A percentile compares a stretch with the other conserved stretches of the same genome.
phyloP scores from a whole-genome alignment of 2,329 filamentous ascomycete species.

The Cladosporium sp. region DNA sequence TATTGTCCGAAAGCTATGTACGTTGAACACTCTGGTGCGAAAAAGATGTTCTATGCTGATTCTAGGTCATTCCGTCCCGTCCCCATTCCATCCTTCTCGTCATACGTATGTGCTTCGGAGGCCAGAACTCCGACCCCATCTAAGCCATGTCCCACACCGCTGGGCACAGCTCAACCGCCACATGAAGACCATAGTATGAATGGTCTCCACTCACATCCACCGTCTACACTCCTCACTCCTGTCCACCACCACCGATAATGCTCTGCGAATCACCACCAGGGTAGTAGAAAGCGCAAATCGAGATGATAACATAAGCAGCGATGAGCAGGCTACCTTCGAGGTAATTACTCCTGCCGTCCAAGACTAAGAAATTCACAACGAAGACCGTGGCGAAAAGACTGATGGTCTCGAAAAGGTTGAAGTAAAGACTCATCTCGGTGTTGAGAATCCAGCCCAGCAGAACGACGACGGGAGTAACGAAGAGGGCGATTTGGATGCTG shows the following conservation, averaged over 20 bases:
- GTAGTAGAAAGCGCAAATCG: slow-evolving; percentile 51
- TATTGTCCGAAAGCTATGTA: too few relatives aligned
- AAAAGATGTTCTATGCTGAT: too few relatives aligned
- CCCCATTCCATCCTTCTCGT: too few relatives aligned
- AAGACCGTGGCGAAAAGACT: slow-evolving; percentile 79
- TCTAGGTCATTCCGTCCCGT: too few relatives aligned
- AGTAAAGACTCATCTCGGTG: slow-evolving; percentile 59
- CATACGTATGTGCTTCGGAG: neutral
- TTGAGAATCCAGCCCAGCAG: slow-evolving; percentile 75
- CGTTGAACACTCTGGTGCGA: too few relatives aligned
- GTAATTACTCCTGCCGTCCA: slow-evolving; percentile 79
- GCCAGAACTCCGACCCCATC: neutral
- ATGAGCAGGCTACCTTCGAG: slow-evolving; percentile 73
- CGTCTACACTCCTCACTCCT: too few relatives aligned
- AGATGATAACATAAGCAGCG: slow-evolving; percentile 76
- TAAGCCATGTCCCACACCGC: neutral
- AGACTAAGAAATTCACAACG: slow-evolving; percentile 80
- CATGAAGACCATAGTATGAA: too few relatives aligned
- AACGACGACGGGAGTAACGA: slow-evolving; percentile 72
- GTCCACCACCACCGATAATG: slow-evolving; percentile 36
- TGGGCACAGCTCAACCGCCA: too few relatives aligned
- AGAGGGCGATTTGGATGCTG: slow-evolving; percentile 76
- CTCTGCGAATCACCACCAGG: slow-evolving; percentile 40
- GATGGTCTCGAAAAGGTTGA: slow-evolving; percentile 60
- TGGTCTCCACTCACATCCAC: too few relatives aligned